Evolutionary conservation across 306 rosid species (phyloP), one percentile per base, ranked within the genome.

Genomic region (Prunus fruticosa): DNA sequence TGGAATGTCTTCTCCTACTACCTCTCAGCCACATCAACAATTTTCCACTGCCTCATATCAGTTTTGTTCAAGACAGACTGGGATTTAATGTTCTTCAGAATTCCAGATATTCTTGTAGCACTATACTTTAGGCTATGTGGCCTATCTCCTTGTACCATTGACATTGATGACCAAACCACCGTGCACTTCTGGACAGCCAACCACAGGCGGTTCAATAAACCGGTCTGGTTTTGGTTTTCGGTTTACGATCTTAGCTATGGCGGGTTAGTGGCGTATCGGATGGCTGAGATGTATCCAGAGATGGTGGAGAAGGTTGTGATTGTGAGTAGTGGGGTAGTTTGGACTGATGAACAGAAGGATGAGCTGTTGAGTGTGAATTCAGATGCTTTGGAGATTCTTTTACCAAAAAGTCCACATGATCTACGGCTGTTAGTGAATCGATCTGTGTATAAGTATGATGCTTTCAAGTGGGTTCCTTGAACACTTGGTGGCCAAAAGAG

Each of bases 271-370:
- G 80, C 80, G 22, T 84, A 76, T 61, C 32, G 57, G 63, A 83
- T 84, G 84, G 90, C 82, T 8, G 79, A 81, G 80, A 84, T 79
- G 76, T 69, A 50, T 65, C 72, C 79, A 3, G 20, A 66, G 23
- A 68, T 61, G 41, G 90, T 83, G 47, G 80, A 72, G 25, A 83
- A 83, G 82, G 78, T 86, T 3, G 87, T 81, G 78, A 78, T 86
- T n/a, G 82, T 81, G 69, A 83, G 90, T 61, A 51, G 87, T 69
- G 90, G 79, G 34, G 75, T 86, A 11, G 77, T 69, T 16, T 76
- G 71, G 57, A 78, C 60, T 0, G 84, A 86, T 57, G 86, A 81
- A 15, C 78, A 79, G 58, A 86, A 76, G 68, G 50, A 8, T 4
- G 79, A 76, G 64, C 65, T 76, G 11, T 43, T 86, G 50, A 71